Evolutionary conservation across 139 green algal species (phyloP).

Genomic region (Asterochloris erici): DNA sequence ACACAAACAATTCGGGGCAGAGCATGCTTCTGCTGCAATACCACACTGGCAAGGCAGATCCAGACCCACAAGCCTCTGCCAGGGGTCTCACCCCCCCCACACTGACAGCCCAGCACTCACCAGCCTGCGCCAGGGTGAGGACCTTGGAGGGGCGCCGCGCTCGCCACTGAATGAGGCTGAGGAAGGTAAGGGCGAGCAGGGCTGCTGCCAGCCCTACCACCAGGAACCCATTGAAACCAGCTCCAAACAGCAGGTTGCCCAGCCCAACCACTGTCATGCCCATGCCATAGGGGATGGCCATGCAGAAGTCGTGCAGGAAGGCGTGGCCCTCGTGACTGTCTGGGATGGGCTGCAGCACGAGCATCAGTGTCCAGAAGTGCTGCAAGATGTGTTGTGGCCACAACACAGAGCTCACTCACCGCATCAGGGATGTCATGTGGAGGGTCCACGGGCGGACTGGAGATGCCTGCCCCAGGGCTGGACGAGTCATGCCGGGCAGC

Average conservation of each 20-base stretch:
- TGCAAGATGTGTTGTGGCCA: too few relatives aligned
- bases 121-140: constrained; percentile 46
- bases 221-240: constrained; percentile 21
- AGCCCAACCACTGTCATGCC: constrained; percentile 47
- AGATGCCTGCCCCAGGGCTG: too few relatives aligned
- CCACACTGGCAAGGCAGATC: too few relatives aligned
- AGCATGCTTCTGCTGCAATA: too few relatives aligned
- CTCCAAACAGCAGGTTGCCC: constrained; percentile 33
- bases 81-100: too few relatives aligned
- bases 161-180: constrained; percentile 58
- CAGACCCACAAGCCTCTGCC: too few relatives aligned
- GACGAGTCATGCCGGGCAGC: too few relatives aligned
- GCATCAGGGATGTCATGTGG: too few relatives aligned
- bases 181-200: constrained; percentile 2
- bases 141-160: constrained; percentile 21
- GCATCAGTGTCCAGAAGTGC: neutral
- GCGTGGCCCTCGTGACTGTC: constrained; percentile 36
- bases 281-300: constrained; percentile 71
- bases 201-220: neutral
- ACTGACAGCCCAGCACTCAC: constrained; percentile 7
- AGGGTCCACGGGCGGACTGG: too few relatives aligned
- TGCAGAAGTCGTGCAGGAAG: constrained; percentile 84
- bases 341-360: constrained; percentile 1
- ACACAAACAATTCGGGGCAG: too few relatives aligned
- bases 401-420: too few relatives aligned